A percentile compares a stretch with the other conserved stretches of the same genome.
These are phyloP conservation scores for Melaleuca quinquenervia DNA, from an alignment of 345 rosid species.

Conservation along the genomic window DNA sequence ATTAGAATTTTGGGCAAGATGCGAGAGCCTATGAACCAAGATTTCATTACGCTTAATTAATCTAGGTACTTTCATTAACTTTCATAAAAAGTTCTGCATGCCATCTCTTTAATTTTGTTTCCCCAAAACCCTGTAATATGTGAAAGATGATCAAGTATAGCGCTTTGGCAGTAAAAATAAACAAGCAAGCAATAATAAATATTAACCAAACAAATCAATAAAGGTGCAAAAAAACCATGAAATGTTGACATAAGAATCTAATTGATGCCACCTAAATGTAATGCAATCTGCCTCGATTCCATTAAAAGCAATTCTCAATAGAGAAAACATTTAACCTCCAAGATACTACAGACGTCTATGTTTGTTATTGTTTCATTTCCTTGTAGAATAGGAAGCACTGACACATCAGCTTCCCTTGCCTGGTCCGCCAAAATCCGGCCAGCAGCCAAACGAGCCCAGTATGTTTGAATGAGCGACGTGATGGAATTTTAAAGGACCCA, in stretches of 20 bases:
- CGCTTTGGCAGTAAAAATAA: neutral
- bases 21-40: accelerated
- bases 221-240: neutral
- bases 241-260: neutral
- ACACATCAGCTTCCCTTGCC: too few species aligned
- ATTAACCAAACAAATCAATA: neutral
- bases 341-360: too few species aligned
- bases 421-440: too few species aligned
- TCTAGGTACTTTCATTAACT: accelerated
- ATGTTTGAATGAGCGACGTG: too few species aligned
- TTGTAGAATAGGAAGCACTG: too few species aligned
- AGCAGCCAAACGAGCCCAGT: too few species aligned
- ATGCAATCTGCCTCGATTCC: neutral
- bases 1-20: neutral
- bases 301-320: neutral
- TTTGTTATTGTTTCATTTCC: too few species aligned
- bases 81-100: accelerated
- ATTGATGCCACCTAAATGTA: neutral
- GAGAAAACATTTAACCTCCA: too few species aligned
- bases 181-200: neutral
- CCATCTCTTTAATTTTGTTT: too few species aligned
- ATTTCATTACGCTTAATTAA: too few species aligned
- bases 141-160: neutral
- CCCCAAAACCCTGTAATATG: neutral
- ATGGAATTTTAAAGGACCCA: too few species aligned